Evolutionary conservation across 108 stramenopile genomes (phyloP).

Genomic region (Cyclostephanos tholiformis): DNA sequence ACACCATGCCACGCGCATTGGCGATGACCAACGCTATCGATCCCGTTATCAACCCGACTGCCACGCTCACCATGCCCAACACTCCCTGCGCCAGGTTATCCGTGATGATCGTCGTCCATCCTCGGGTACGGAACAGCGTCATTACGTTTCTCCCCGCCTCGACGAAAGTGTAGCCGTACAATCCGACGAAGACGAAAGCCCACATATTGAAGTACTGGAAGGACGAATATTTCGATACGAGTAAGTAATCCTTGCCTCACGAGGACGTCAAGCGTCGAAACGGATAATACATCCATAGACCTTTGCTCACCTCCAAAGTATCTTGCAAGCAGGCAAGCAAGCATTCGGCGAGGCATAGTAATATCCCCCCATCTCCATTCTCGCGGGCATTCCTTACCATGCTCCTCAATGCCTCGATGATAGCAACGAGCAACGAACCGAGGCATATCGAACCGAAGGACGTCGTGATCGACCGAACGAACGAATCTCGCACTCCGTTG

Average conservation of each 20-base stretch:
- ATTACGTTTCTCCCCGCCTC: conserved; percentile 75
- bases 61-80: conserved; percentile 60
- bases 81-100: conserved; percentile 74
- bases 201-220: conserved; percentile 74
- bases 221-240: neutral
- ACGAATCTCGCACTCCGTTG: conserved; percentile 56
- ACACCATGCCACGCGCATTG: conserved; percentile 38
- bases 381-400: conserved; percentile 58
- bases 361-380: conserved; percentile 46
- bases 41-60: conserved; percentile 71
- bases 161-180: conserved; percentile 71
- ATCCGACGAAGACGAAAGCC: conserved; percentile 71
- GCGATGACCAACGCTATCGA: conserved; percentile 63
- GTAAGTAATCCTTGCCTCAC: neutral
- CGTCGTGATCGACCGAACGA: conserved; percentile 62
- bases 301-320: conserved; percentile 43
- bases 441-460: conserved; percentile 82
- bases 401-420: conserved; percentile 65
- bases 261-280: neutral
- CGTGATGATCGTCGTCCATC: conserved; percentile 82
- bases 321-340: conserved; percentile 62
- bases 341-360: conserved; percentile 71
- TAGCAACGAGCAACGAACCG: conserved; percentile 73
- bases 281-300: neutral
- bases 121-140: conserved; percentile 58